Percentiles rank a stretch among this genome's conserved stretches.
These are phyloP conservation scores for Chrysoporthe deuterocubensis DNA, from an alignment of 2,329 filamentous ascomycete genomes.

Conservation along the genomic window DNA sequence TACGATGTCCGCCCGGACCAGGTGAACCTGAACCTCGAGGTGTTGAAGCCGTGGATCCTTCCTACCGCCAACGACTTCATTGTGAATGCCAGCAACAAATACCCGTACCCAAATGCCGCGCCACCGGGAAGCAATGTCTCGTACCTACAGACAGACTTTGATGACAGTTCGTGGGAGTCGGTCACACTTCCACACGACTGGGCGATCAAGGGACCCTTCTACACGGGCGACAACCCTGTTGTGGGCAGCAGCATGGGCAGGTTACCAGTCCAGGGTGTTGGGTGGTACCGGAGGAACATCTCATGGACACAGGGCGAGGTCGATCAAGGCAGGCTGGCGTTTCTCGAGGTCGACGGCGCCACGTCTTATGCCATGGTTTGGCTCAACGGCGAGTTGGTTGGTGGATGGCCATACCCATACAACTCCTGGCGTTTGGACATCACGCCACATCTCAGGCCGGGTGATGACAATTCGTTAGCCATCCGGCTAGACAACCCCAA, in stretches of 20 bases:
- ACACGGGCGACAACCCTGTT: conserved; percentile 37
- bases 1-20: conserved; percentile 25
- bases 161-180: conserved; percentile 47
- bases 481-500: conserved; percentile 55
- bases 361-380: conserved; percentile 58
- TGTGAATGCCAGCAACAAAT: background rate
- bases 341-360: conserved; percentile 54
- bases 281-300: conserved; percentile 54
- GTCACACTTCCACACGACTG: conserved; percentile 53
- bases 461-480: conserved; percentile 48
- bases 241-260: conserved; percentile 46
- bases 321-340: conserved; percentile 45
- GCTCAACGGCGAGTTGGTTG: conserved; percentile 54
- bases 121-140: conserved; percentile 22
- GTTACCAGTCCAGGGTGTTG: conserved; percentile 56
- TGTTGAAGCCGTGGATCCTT: conserved; percentile 26
- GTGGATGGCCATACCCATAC: conserved; percentile 57
- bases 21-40: conserved; percentile 12
- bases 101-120: conserved; percentile 2
- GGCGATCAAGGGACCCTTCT: conserved; percentile 53
- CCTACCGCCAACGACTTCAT: conserved; percentile 22
- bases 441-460: conserved; percentile 45
- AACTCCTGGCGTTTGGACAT: conserved; percentile 56
- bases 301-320: conserved; percentile 32
- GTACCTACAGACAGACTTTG: conserved; percentile 25